Evolutionary conservation across 78 protist genomes (phyloP).

Genomic region (Speleostelium caveatum): DNA sequence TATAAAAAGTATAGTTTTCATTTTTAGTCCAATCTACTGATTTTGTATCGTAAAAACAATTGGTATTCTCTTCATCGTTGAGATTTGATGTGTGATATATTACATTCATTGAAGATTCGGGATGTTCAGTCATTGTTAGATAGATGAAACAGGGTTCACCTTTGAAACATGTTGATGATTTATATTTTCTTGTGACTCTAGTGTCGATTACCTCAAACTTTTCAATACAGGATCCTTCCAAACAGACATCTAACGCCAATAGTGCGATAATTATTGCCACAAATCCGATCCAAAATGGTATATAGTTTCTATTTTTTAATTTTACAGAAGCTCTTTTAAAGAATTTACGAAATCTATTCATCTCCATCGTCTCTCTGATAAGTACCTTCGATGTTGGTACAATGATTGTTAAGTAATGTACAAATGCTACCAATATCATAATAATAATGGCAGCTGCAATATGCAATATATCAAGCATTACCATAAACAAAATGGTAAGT

Average conservation of each 20-base stretch:
- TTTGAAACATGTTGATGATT: conserved; percentile 3
- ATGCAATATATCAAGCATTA: conserved; percentile 55
- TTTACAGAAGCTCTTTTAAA: background rate
- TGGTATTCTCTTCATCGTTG: background rate
- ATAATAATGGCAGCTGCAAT: conserved; percentile 47
- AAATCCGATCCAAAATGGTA: conserved; percentile 16
- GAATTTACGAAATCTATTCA: background rate
- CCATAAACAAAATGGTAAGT: conserved; percentile 25
- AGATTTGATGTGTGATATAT: conserved; percentile 40
- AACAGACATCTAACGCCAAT: background rate
- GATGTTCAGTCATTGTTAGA: conserved; percentile 39
- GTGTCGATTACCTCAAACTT: conserved; percentile 1
- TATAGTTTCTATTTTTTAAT: background rate
- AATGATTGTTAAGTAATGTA: background rate
- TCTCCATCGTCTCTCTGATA: background rate
- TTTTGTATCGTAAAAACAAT: background rate
- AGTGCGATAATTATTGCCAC: background rate
- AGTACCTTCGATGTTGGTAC: conserved; percentile 2
- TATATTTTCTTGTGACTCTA: conserved; percentile 28
- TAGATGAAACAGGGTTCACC: conserved; percentile 47
- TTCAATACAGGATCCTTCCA: conserved; percentile 47
- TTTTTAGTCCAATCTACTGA: no score
- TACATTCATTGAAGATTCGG: conserved; percentile 9
- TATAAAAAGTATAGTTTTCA: background rate
- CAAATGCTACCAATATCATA: conserved; percentile 1